phyloP scores from a whole-genome alignment of 495 filamentous ascomycete species.

The Penicillium longicatenatum region DNA sequence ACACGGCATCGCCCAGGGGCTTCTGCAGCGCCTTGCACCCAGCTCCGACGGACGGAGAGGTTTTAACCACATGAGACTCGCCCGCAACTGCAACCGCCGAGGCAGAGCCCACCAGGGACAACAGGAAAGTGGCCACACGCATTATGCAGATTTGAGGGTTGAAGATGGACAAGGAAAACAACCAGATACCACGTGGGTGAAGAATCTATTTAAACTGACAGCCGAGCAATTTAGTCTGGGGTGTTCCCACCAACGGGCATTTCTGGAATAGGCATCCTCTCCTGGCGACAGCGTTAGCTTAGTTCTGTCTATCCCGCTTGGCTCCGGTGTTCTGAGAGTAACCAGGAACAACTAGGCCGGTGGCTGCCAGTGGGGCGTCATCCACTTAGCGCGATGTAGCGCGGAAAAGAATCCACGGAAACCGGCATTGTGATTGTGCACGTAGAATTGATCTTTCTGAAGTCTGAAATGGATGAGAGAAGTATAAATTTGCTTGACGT shows the following conservation, averaged over 20 bases:
- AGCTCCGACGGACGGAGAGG: not conserved
- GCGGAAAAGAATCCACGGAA: slow-evolving; percentile 8
- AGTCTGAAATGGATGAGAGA: not conserved
- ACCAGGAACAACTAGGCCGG: slow-evolving; percentile 7
- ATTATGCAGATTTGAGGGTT: slow-evolving; percentile 11
- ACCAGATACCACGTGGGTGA: not conserved
- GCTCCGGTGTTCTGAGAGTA: slow-evolving; percentile 7
- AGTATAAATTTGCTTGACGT: not conserved
- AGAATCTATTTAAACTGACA: not conserved
- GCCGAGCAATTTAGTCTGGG: not conserved
- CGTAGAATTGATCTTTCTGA: not conserved
- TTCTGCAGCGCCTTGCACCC: slow-evolving; percentile 27
- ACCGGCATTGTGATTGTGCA: slow-evolving; percentile 10
- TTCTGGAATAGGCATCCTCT: slow-evolving; percentile 11
- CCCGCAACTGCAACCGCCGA: slow-evolving; percentile 7
- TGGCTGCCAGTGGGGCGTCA: slow-evolving; percentile 10
- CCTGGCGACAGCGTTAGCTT: not conserved
- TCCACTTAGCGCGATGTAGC: slow-evolving; percentile 17
- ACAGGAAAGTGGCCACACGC: slow-evolving; percentile 22
- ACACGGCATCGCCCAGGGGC: slow-evolving; percentile 24
- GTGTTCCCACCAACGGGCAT: not conserved
- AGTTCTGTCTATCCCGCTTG: slow-evolving; percentile 2
- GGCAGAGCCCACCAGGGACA: slow-evolving; percentile 23
- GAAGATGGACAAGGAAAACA: slow-evolving; percentile 1
- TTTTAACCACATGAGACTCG: not conserved